Percentiles rank a stretch among this genome's conserved stretches.
phyloP scores from a whole-genome alignment of 805 yeast species.

The Tetrapisispora taiwanensis region DNA sequence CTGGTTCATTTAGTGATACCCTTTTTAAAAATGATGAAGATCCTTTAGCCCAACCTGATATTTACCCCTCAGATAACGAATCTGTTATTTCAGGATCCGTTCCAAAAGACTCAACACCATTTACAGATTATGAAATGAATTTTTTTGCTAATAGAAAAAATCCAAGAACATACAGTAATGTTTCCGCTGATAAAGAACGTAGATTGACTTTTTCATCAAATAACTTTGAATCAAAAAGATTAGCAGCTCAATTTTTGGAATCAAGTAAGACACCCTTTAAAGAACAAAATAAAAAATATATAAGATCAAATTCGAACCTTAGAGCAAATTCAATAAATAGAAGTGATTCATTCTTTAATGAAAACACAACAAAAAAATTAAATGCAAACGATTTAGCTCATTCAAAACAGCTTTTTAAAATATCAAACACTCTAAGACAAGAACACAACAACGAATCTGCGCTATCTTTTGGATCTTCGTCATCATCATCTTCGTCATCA shows the following conservation, averaged over 20 bases:
- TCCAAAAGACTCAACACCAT: neutral
- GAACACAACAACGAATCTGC: neutral
- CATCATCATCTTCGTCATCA: slow-evolving; percentile 7
- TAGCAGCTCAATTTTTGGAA: slow-evolving; percentile 21
- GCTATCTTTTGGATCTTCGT: neutral
- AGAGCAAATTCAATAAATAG: neutral
- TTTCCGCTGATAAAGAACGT: neutral
- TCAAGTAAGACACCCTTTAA: slow-evolving; percentile 14
- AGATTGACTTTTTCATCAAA: neutral
- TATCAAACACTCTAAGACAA: no score
- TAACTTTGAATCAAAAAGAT: slow-evolving; percentile 16
- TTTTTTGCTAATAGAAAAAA: neutral
- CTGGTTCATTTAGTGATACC: slow-evolving; percentile 19
- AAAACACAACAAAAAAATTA: neutral
- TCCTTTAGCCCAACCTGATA: neutral
- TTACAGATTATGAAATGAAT: neutral
- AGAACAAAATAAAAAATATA: slow-evolving; percentile 3
- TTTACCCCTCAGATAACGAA: neutral
- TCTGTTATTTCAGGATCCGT: neutral
- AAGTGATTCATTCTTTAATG: neutral
- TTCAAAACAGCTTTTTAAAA: neutral
- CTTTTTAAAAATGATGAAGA: slow-evolving; percentile 8
- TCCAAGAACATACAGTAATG: neutral
- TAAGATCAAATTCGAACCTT: no score
- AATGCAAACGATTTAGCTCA: neutral